Base-by-base conservation (phyloP, 2,329 filamentous ascomycete genomes). In the Xylaria sp. region DNA sequence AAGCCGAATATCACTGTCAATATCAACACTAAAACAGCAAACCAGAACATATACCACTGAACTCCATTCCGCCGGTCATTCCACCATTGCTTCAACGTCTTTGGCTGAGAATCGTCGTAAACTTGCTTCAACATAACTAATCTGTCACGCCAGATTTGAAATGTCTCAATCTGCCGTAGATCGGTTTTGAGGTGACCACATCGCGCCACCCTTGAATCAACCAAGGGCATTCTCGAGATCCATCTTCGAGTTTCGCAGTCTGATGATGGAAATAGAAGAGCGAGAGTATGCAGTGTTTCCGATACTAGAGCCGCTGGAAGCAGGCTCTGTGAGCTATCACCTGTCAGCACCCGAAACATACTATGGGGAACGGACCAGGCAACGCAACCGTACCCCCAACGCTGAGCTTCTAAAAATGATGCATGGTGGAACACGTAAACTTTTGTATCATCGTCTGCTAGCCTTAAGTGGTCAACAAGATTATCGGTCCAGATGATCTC, bases 41-140 rank as follows among this genome's bases (percentile, higher is more conserved):
- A 76, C 83, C 83, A 85, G 57, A 84, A 82, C 0, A 80, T 83
- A 61, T 80, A 83, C 81, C 82, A 84, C 61, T 84, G 81, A 0
- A 80, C 78, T 0, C 79, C 76, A 31, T 82, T 81, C 4, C 83
- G 67, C 4, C 79, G 66, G 66, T 84, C 82, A 59, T 79, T 72
- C 82, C 82, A 84, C 80, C 79, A 83, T 54, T 83, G 79, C 0
- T 71, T 74, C 0, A 84, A 33, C 0, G 74, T 79, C 40, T 72
- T 71, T 5, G 81, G 77, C 61, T 76, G 68, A 6, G 80, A 66
- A 64, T 84, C 76, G 65, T 84, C 77, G 49, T 81, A 81, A 26
- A 73, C 75, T 64, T 83, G 78, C 72, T 84, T 83, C 2, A 85
- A 66, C 0, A 81, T 78, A 0, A 82, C 74, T 0, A 85, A 71